Evolutionary conservation across 1,139 yeast genomes (phyloP).

Genomic region (Taphrina wiesneri): DNA sequence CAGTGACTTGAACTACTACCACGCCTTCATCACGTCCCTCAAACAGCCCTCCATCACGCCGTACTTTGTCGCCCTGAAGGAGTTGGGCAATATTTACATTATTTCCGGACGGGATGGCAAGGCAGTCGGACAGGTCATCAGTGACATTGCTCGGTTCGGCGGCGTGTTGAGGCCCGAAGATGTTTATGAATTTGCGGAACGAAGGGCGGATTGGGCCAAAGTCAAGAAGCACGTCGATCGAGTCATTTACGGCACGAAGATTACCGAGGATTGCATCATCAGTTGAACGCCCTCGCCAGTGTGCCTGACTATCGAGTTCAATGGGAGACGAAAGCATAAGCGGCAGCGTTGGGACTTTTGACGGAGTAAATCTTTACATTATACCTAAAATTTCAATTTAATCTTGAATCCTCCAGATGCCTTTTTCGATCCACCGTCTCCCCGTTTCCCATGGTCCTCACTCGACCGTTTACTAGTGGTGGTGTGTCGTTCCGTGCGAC

Average conservation of each 20-base stretch:
- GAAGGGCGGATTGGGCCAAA: constrained; percentile 80
- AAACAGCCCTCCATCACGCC: constrained; percentile 71
- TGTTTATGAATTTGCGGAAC: constrained; percentile 83
- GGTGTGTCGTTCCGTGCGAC: not conserved
- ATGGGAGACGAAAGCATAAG: not conserved
- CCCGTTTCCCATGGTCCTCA: not conserved
- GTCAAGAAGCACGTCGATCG: constrained; percentile 82
- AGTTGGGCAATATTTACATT: constrained; percentile 77
- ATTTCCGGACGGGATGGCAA: constrained; percentile 75
- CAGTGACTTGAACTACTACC: constrained; percentile 64
- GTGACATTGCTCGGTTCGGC: constrained; percentile 81
- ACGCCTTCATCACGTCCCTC: constrained; percentile 65
- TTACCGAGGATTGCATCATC: constrained; percentile 24
- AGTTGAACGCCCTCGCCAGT: not conserved
- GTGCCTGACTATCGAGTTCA: too few relatives aligned
- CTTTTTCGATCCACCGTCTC: not conserved
- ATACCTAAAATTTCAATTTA: constrained; percentile 11
- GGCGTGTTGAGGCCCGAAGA: constrained; percentile 93
- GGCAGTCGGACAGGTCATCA: constrained; percentile 77
- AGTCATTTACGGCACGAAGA: constrained; percentile 74
- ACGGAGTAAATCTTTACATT: not conserved
- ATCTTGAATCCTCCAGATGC: constrained; percentile 14
- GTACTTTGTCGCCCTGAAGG: constrained; percentile 76
- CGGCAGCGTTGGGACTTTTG: not conserved
- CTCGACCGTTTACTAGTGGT: not conserved